Base-by-base conservation (phyloP, 2,329 filamentous ascomycete genomes). In the Pezicula neosporulosa region DNA sequence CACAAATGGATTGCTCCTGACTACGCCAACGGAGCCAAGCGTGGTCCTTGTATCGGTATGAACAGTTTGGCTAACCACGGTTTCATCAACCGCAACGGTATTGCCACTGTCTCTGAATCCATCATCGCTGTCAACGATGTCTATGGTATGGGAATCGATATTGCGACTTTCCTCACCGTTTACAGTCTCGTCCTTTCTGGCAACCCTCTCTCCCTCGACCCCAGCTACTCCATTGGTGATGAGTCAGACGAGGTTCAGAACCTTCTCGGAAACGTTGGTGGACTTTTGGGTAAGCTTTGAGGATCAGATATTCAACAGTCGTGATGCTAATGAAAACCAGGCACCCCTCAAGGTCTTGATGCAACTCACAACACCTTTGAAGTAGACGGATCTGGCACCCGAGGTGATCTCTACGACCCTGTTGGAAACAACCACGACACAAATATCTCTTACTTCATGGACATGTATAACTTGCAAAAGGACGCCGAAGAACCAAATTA, bases 301-400 rank as follows among this genome's bases (percentile, higher is more conserved):
- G 9, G 3, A 13, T 12, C 30, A 10, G 12, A 33, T 9, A 13
- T 33, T 9, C 9, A 13, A 33, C 1, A 9, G 4, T 13, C 4
- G 30, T 33, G 2, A 33, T 33, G 30, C 30, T 33, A 33, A 33
- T 13, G 9, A 33, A 33, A 33, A 13, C 12, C 70, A 47, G 48
- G 73, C 2, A 68, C 68, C 3, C 74, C 75, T 0, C 70, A 68
- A 15, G 76, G 76, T 2, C 67, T 81, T 3, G 63, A 64, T 15
- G 73, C 75, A 21, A 72, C 72, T 3, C 78, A 81, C 61, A 78
- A 78, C 59, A 71, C 73, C 49, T 74, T 78, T 58, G 77, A 81
- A 65, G 68, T 72, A 2, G 78, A 81, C 61, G 72, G 72, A 0
- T 79, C 76, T 43, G 67, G 70, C 47, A 79, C 77, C 0, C 72